A percentile compares a stretch with the other conserved stretches of the same genome.
Conservation (phyloP, 202 grass and related monocot species). For the Sporobolus alterniflorus region DNA sequence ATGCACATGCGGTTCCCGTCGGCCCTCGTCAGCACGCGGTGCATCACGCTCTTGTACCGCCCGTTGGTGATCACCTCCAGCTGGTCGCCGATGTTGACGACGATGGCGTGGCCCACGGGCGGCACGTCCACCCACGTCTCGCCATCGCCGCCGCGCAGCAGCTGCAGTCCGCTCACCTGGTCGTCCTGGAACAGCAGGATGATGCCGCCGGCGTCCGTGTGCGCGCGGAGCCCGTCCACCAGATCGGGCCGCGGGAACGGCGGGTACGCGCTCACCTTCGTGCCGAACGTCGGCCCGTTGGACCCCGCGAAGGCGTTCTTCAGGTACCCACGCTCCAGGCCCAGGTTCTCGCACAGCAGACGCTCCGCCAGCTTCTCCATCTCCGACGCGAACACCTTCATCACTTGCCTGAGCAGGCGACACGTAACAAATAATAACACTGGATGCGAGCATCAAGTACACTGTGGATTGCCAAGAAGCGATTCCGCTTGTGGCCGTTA, state of each 20-base stretch:
- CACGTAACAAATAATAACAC: not conserved
- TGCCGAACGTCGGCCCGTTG: constrained; percentile 78
- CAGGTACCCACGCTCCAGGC: constrained; percentile 71
- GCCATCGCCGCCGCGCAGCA: constrained; percentile 65
- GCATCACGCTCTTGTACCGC: constrained; percentile 79
- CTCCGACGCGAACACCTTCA: constrained; percentile 61
- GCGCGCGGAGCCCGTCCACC: constrained; percentile 75
- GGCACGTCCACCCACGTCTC: constrained; percentile 87
- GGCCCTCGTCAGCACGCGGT: constrained; percentile 61
- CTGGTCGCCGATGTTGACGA: constrained; percentile 92
- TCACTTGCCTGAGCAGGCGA: constrained; percentile 50
- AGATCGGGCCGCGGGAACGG: constrained; percentile 75
- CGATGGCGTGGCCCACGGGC: constrained; percentile 70
- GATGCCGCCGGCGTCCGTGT: constrained; percentile 92
- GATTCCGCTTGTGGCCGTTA: constrained; percentile 23
- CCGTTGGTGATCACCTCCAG: constrained; percentile 97
- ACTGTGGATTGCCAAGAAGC: not conserved
- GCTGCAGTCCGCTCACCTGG: constrained; percentile 81
- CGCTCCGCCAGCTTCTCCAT: constrained; percentile 70
- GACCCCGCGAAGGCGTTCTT: constrained; percentile 65
- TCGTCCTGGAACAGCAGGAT: constrained; percentile 94
- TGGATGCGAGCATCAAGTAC: not conserved
- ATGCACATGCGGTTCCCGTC: constrained; percentile 84
- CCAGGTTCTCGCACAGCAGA: constrained; percentile 81
- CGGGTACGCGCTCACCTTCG: constrained; percentile 90